Percentiles rank a stretch among this genome's conserved stretches.
These are phyloP conservation scores for Trichomonas vaginalis DNA, from an alignment of 208 protist genomes.

Conservation along the genomic window DNA sequence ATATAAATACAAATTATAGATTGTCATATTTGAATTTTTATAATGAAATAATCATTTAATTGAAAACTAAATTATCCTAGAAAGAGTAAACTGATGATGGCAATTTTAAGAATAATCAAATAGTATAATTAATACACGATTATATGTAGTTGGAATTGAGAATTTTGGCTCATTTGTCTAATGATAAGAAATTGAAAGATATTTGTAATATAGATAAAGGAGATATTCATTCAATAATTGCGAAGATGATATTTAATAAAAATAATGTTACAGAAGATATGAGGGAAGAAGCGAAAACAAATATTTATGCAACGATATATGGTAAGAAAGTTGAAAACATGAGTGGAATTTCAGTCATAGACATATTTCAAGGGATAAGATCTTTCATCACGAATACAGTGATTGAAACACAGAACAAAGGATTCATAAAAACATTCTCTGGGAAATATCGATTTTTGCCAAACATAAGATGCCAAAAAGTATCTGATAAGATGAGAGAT, in stretches of 20 bases:
- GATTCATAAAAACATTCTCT: background rate
- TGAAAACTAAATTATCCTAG: too few species aligned
- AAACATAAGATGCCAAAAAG: background rate
- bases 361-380: background rate
- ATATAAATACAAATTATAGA: too few species aligned
- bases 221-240: background rate
- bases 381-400: background rate
- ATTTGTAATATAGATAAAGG: background rate
- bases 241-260: background rate
- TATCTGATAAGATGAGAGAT: background rate
- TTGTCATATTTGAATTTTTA: too few species aligned
- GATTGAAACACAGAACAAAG: background rate
- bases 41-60: too few species aligned
- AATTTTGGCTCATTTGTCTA: background rate
- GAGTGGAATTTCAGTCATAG: background rate
- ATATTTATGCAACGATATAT: slow-evolving; percentile 9
- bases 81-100: too few species aligned
- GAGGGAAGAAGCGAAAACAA: background rate
- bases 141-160: background rate
- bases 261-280: background rate
- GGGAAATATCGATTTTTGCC: background rate
- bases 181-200: background rate
- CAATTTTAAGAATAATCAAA: too few species aligned
- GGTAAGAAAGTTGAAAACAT: background rate
- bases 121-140: too few species aligned